Evolutionary conservation across 2,329 filamentous ascomycete genomes (phyloP).

Genomic region (Rosellinia necatrix): DNA sequence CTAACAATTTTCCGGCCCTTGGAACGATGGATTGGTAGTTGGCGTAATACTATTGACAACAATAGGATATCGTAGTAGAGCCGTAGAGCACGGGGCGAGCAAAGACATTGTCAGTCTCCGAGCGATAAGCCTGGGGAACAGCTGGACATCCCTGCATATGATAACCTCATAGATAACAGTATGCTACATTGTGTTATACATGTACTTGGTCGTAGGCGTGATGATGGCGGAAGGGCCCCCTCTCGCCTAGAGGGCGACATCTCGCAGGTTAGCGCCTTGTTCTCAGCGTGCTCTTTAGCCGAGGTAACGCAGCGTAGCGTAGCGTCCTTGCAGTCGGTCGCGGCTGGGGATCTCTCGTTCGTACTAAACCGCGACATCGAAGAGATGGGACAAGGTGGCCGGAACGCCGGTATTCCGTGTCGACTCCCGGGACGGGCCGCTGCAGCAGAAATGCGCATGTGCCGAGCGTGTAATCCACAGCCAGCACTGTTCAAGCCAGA

Average conservation of each 20-base stretch:
- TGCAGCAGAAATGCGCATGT: neutral
- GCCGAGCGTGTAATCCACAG: neutral
- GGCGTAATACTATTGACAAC: too few relatives aligned
- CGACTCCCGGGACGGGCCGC: neutral
- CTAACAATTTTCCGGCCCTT: too few relatives aligned
- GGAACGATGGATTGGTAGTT: too few relatives aligned
- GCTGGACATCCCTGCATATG: too few relatives aligned
- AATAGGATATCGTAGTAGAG: too few relatives aligned
- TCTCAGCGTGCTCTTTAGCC: neutral
- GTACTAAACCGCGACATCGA: too few relatives aligned
- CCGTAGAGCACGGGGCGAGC: too few relatives aligned
- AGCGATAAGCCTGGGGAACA: too few relatives aligned
- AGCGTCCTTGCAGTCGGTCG: neutral
- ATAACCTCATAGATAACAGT: neutral
- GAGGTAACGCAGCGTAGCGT: neutral
- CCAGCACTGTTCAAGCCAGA: slow-evolving; percentile 1
- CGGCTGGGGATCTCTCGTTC: neutral
- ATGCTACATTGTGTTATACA: slow-evolving; percentile 3
- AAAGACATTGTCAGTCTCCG: too few relatives aligned
- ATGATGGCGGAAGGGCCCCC: too few relatives aligned
- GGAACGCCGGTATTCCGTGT: neutral
- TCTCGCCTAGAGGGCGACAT: neutral
- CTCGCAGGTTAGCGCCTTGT: neutral
- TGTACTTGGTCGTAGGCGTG: neutral
- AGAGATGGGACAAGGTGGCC: neutral